phyloP scores from a whole-genome alignment of 345 rosid genomes.

The Eucalyptus camaldulensis region DNA sequence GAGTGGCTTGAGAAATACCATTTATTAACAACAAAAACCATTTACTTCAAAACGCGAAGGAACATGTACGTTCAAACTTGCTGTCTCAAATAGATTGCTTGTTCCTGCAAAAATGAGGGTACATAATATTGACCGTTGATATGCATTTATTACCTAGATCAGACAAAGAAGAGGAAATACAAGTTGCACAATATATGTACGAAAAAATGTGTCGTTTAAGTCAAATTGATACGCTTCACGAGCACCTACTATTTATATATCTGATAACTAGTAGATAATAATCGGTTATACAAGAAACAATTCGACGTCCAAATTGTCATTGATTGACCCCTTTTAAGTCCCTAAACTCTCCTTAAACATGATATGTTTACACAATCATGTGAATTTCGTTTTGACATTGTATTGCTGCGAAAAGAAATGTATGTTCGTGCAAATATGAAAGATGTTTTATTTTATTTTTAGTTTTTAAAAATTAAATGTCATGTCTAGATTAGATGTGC shows the following conservation, averaged over 20 bases:
- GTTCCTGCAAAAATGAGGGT: neutral
- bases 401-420: neutral
- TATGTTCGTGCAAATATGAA: neutral
- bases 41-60: neutral
- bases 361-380: neutral
- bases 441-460: neutral
- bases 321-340: neutral
- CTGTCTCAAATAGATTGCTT: neutral
- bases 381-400: neutral
- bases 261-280: neutral
- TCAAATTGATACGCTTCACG: no score
- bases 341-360: neutral
- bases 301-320: neutral
- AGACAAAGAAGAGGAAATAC: neutral
- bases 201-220: neutral
- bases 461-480: neutral
- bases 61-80: neutral
- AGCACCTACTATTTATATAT: neutral
- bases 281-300: neutral
- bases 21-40: neutral
- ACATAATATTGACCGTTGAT: neutral
- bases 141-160: neutral
- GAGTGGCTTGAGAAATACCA: neutral
- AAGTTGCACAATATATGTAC: neutral
- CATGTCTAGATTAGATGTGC: neutral